These are phyloP conservation scores for Sphagnum contortum DNA, from an alignment of 225 moss, liverwort and hornwort species.

Conservation along the genomic window DNA sequence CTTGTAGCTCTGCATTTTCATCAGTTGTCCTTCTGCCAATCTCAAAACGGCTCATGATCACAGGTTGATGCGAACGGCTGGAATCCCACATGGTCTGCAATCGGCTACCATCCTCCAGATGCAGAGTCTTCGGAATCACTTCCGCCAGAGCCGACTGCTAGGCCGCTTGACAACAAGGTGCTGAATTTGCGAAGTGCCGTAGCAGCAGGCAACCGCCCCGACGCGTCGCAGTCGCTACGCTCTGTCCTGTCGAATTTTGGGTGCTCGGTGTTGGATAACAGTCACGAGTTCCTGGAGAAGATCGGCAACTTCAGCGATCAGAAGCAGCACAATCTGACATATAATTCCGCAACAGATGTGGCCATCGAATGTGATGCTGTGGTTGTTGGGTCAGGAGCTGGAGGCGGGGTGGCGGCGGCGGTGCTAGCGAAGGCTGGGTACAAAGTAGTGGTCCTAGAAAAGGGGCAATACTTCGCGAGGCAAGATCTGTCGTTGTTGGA, in stretches of 20 bases:
- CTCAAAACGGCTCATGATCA: too few relatives aligned
- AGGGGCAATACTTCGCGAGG: slow-evolving; percentile 51
- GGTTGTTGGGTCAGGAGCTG: slow-evolving; percentile 83
- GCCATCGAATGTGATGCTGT: slow-evolving; percentile 67
- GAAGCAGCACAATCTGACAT: too few relatives aligned
- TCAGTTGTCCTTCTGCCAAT: too few relatives aligned
- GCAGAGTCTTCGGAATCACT: slow-evolving; percentile 10
- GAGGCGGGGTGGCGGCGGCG: slow-evolving; percentile 74
- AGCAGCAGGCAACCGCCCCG: slow-evolving; percentile 10
- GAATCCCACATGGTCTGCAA: slow-evolving; percentile 60
- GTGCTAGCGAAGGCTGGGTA: slow-evolving; percentile 59
- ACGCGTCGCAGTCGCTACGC: slow-evolving; percentile 6
- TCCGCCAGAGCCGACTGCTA: not conserved
- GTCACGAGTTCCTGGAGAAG: slow-evolving; percentile 7
- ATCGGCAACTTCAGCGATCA: not conserved
- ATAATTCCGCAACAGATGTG: slow-evolving; percentile 5
- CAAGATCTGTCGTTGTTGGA: slow-evolving; percentile 51
- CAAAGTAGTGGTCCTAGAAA: slow-evolving; percentile 75
- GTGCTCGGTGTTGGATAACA: slow-evolving; percentile 26
- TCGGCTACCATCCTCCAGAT: slow-evolving; percentile 68
- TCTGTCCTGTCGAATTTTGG: slow-evolving; percentile 13
- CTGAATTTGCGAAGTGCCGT: slow-evolving; percentile 13
- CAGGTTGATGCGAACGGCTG: slow-evolving; percentile 46
- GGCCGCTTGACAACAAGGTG: slow-evolving; percentile 38
- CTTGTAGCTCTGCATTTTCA: too few relatives aligned